Conservation (phyloP, 2,329 filamentous ascomycete genomes). For the Incumbomyces lentus region DNA sequence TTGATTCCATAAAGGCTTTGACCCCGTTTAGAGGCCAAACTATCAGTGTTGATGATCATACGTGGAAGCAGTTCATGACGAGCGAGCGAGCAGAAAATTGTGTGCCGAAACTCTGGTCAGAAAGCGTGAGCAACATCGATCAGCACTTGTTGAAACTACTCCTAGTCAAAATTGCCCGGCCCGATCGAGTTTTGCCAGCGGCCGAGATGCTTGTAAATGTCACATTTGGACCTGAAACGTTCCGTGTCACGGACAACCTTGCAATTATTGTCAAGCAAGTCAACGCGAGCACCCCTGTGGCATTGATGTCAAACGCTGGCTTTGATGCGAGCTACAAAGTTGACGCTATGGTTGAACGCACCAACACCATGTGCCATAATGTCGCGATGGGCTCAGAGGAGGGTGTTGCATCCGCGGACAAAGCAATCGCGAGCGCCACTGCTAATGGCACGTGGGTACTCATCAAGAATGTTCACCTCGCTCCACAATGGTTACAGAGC, state of each 20-base stretch:
- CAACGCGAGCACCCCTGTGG: constrained; percentile 71
- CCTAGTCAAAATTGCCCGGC: constrained; percentile 85
- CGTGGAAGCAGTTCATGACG: constrained; percentile 71
- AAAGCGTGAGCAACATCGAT: constrained; percentile 55
- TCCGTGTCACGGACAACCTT: constrained; percentile 78
- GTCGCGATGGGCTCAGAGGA: constrained; percentile 99
- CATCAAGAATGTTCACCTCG: constrained; percentile 97
- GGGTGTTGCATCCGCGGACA: constrained; percentile 82
- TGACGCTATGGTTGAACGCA: constrained; percentile 80
- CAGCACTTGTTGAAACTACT: constrained; percentile 73
- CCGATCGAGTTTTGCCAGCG: constrained; percentile 87
- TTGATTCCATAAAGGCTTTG: constrained; percentile 59
- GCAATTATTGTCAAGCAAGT: constrained; percentile 77
- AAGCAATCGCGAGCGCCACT: constrained; percentile 85
- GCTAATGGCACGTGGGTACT: constrained; percentile 91
- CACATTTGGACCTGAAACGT: constrained; percentile 73
- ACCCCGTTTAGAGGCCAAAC: constrained; percentile 58
- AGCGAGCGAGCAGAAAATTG: constrained; percentile 80
- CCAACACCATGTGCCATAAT: constrained; percentile 75
- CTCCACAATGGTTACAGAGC: constrained; percentile 91
- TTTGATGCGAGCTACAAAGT: constrained; percentile 99
- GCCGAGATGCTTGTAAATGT: constrained; percentile 81
- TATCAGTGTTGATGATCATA: constrained; percentile 50
- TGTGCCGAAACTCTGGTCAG: constrained; percentile 67
- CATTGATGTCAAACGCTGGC: constrained; percentile 85